Base-by-base conservation (phyloP, 331 rosid species). In the Erythrophleum ivorense region DNA sequence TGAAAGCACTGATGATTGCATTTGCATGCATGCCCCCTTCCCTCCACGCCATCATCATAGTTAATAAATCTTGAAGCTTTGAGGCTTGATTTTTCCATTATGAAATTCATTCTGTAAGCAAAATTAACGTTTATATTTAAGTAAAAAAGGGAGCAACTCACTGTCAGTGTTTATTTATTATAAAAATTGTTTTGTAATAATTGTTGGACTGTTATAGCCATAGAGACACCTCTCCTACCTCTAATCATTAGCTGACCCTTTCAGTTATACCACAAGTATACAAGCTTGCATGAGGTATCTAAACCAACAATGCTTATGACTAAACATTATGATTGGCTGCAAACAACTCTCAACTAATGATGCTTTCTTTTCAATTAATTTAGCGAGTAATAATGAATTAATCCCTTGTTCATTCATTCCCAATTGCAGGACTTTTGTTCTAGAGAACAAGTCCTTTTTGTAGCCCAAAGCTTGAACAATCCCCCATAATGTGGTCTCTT, bases 1-100 rank as follows among this genome's bases (percentile, higher is more conserved):
- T 73, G 31, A 18, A 38, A 14, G 3, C 14, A 43, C 59, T 52
- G 54, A 52, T 71, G 53, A 83, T 77, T 21, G 48, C 59, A 5
- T 19, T 33, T 7, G 21, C 77, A 55, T 76, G 79, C 85, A 48
- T 88, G 85, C 85, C 65, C 66, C 21, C 77, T 80, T 76, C 58
- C 7, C 48, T 48, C 24, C 80, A 16, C 34, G 52, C 53, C 21
- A 41, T 54, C 34, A 65, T 81, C 75, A 16, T 74, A 24, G 45
- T 62, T 46, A 5, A n/a, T 80, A 58, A 8, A 50, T 33, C 55
- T 31, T 19, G 7, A 60, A 24, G 60, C 49, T 77, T 18, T 16
- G 50, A 62, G 16, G 62, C 21, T 29, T 60, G 21, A 46, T 7
- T 45, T 60, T 76, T 4, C 16, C 9, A 8, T 12, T 62, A 2